phyloP scores from a whole-genome alignment of 257 asterid species.

The Dorcoceras hygrometricum region DNA sequence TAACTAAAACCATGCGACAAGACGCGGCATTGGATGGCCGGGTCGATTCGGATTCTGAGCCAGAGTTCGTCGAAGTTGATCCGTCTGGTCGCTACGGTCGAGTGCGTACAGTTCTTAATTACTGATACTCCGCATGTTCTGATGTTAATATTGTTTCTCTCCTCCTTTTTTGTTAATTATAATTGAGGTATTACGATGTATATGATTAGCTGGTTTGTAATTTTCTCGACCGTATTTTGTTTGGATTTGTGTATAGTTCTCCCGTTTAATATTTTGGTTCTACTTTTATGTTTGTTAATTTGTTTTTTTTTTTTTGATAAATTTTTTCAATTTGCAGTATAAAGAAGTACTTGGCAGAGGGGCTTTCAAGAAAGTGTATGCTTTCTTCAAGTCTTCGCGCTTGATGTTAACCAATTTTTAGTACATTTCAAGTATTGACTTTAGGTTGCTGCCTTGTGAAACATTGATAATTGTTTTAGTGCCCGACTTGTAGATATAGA shows the following conservation, averaged over 20 bases:
- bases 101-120: constrained; percentile 40
- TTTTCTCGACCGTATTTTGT: no score
- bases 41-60: constrained; percentile 69
- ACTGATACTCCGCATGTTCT: no score
- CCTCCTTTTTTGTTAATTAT: neutral
- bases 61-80: constrained; percentile 84
- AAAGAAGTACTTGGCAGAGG: constrained; percentile 88
- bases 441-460: constrained; percentile 39
- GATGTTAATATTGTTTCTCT: constrained; percentile 7
- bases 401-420: constrained; percentile 5
- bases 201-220: neutral
- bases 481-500: constrained; percentile 86
- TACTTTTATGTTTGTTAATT: no score
- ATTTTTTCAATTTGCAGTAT: constrained; percentile 77
- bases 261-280: no score
- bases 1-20: constrained; percentile 41
- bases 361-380: constrained; percentile 97
- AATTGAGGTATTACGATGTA: no score
- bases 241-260: no score
- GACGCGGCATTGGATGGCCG: constrained; percentile 49
- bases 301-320: no score
- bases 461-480: no score
- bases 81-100: constrained; percentile 88
- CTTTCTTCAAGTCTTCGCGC: constrained; percentile 20
- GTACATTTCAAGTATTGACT: constrained; percentile 6